Evolutionary conservation across 2,329 filamentous ascomycete species (phyloP), one percentile per base, ranked within the genome.

Genomic region (Paecilomyces niveus): DNA sequence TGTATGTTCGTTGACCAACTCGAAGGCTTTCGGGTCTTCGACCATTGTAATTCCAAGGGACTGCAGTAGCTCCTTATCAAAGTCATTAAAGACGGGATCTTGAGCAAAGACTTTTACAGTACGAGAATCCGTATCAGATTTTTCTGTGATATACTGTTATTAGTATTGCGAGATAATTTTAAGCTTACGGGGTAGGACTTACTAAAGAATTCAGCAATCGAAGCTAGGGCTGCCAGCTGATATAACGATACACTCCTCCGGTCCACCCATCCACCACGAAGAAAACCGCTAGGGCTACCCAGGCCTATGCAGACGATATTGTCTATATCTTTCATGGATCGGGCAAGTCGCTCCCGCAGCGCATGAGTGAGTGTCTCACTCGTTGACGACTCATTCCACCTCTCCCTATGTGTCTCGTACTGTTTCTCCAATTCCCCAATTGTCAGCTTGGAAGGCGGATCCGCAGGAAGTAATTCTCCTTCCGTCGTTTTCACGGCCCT

Each of bases 41-140:
- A 80, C 63, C 26, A 76, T 70, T n/a, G 63, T 69, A 54, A 79
- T 71, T 7, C 65, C 64, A 4, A 75, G 64, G 8, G 65, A 66
- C 4, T 63, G 50, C 3, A 80, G 70, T 11, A 80, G 71, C 6
- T 65, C 57, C 10, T 58, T 64, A 54, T 80, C 78, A 18, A 76
- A 66, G 1, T 59, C 45, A 59, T 76, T 80, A 65, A 80, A 82
- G n/a, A 84, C 82, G 0, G 87, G 79, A 22, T 77, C 73, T 59
- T 76, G 67, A 29, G 87, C 79, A 62, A 86, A 87, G 0, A 72
- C 68, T 35, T 71, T 76, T 65, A 85, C 82, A 0, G 74, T 71
- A 1, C 67, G 31, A 53, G 51, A 53, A 15, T 26, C 15, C 15
- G 39, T n/a, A 9, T 45, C 7, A 45, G 18, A 9, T 8, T 13